phyloP scores from a whole-genome alignment of 257 asterid species.

The Solanum chiquidenum region DNA sequence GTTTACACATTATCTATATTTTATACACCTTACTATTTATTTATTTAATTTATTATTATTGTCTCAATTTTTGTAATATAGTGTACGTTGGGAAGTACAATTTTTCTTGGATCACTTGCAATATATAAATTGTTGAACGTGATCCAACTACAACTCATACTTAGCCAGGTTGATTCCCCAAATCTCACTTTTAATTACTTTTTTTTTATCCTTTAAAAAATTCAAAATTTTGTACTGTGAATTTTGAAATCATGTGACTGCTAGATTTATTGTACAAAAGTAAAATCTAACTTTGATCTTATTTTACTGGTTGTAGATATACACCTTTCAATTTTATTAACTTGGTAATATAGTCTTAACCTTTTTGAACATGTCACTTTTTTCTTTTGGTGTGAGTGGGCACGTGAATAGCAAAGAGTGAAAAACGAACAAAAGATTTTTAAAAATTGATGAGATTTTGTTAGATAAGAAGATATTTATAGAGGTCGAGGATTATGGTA shows the following conservation, averaged over 20 bases:
- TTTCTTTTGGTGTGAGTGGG: neutral
- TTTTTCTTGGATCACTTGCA: constrained; percentile 36
- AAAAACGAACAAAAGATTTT: neutral
- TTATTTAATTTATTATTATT: neutral
- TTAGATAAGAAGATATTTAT: too few relatives aligned
- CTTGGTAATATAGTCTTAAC: neutral
- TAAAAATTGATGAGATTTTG: too few relatives aligned
- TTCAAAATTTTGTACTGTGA: neutral
- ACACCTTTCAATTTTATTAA: neutral
- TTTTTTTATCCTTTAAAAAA: neutral
- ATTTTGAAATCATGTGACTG: neutral
- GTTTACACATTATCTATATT: neutral
- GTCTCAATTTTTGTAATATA: neutral
- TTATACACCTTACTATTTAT: neutral
- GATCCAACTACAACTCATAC: neutral
- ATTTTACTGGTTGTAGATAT: neutral
- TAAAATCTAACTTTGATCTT: neutral
- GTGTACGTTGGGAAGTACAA: constrained; percentile 22
- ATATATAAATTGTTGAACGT: neutral
- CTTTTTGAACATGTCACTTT: neutral
- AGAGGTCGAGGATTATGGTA: neutral
- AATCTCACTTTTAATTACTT: neutral
- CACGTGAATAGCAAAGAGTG: neutral
- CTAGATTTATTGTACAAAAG: neutral
- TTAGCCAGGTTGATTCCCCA: neutral